Percentiles rank a stretch among this genome's conserved stretches.
Conservation (phyloP, 208 protist genomes). For the Trichomonas gallinae region DNA sequence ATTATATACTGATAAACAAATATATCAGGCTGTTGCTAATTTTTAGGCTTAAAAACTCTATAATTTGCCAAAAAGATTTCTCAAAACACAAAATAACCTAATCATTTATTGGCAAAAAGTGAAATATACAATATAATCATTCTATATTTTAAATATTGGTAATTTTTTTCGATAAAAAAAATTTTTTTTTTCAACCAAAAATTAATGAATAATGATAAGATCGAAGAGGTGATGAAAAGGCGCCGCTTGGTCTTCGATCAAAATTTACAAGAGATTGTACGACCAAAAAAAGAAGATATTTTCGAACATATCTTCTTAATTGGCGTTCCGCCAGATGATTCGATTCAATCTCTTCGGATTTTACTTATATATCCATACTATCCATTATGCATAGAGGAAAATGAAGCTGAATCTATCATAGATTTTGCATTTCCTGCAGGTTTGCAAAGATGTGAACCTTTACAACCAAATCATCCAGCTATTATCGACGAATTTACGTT, state of each 20-base stretch:
- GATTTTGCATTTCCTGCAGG: neutral
- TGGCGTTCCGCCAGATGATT: neutral
- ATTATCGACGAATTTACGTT: neutral
- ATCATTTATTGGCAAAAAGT: too few species aligned
- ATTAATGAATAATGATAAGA: neutral
- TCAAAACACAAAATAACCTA: too few species aligned
- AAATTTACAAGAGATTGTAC: neutral
- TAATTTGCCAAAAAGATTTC: too few species aligned
- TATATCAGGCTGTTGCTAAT: too few species aligned
- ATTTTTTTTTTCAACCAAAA: neutral
- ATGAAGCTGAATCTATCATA: neutral
- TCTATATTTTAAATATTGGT: neutral
- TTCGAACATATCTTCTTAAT: neutral
- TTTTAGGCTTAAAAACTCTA: too few species aligned
- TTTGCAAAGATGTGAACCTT: neutral
- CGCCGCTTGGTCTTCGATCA: neutral
- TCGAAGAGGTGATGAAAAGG: neutral
- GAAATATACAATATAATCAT: neutral
- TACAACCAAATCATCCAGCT: too few species aligned
- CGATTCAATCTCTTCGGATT: neutral
- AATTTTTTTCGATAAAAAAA: too few species aligned
- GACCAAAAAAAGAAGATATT: neutral
- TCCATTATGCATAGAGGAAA: neutral
- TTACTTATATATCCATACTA: neutral
- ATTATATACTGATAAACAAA: too few species aligned